Evolutionary conservation across 78 protist species (phyloP).

Genomic region (Creolimax fragrantissima): DNA sequence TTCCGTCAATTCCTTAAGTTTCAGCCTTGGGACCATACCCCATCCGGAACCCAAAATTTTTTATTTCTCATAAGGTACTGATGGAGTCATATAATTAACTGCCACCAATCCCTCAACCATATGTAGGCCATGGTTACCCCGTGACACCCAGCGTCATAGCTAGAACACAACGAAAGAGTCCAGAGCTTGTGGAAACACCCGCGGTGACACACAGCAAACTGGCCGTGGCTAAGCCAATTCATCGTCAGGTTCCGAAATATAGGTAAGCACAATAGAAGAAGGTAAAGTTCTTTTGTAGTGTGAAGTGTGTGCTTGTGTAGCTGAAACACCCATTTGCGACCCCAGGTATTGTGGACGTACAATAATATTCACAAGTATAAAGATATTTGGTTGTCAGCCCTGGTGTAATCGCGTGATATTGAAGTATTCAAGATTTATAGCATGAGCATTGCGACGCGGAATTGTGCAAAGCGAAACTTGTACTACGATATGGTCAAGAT

Average conservation of each 20-base stretch:
- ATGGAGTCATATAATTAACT: background rate
- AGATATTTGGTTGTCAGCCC: no score
- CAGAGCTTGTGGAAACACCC: background rate
- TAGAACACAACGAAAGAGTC: background rate
- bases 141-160: background rate
- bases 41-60: background rate
- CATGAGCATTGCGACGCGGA: no score
- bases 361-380: no score
- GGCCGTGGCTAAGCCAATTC: background rate
- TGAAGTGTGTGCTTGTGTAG: background rate
- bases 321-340: background rate
- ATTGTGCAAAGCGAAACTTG: no score
- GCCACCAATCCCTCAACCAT: background rate
- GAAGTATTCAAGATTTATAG: no score
- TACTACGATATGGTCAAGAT: no score
- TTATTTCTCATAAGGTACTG: background rate
- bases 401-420: no score
- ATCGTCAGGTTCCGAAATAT: background rate
- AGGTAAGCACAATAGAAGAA: no score
- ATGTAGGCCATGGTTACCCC: background rate
- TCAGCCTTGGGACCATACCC: background rate
- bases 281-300: background rate
- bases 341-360: no score
- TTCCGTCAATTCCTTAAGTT: background rate
- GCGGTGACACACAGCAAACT: background rate